phyloP scores from a whole-genome alignment of 2,329 filamentous ascomycete species.

The Neonectria ditissima region DNA sequence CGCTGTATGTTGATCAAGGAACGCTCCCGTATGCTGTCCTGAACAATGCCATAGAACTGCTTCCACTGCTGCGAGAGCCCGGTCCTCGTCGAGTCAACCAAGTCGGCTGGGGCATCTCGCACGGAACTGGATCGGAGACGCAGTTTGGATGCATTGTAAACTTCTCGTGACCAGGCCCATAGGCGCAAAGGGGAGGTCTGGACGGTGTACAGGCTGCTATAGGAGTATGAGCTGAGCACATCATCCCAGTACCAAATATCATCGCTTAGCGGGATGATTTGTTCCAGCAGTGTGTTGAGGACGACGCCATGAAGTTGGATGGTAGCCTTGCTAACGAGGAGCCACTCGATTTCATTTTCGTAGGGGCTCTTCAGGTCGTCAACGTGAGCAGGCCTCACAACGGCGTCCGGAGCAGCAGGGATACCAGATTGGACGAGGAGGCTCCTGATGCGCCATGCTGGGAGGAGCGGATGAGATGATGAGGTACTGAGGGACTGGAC shows the following conservation, averaged over 20 bases:
- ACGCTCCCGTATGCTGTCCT: constrained; percentile 78
- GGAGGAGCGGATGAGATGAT: constrained; percentile 71
- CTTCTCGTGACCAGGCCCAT: constrained; percentile 76
- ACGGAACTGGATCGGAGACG: constrained; percentile 55
- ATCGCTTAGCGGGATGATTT: constrained; percentile 84
- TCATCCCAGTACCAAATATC: constrained; percentile 98
- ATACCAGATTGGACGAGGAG: constrained; percentile 74
- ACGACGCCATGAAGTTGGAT: constrained; percentile 90
- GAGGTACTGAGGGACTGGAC: constrained; percentile 78
- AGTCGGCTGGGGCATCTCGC: constrained; percentile 45
- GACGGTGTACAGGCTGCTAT: constrained; percentile 84
- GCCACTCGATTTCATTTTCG: constrained; percentile 87
- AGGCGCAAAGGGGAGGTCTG: constrained; percentile 85
- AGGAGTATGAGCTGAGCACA: constrained; percentile 80
- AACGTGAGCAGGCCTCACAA: constrained; percentile 41
- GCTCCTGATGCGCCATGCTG: constrained; percentile 67
- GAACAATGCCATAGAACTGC: constrained; percentile 84
- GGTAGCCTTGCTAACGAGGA: constrained; percentile 89
- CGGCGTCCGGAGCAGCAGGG: constrained; percentile 54
- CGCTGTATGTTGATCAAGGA: constrained; percentile 78
- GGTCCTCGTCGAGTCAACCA: constrained; percentile 51
- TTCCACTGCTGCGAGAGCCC: constrained; percentile 67
- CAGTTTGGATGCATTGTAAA: constrained; percentile 71
- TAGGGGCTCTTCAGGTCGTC: constrained; percentile 60
- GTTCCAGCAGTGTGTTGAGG: constrained; percentile 80